Base-by-base conservation (phyloP, 2,329 filamentous ascomycete species). In the Epichloe festucae region DNA sequence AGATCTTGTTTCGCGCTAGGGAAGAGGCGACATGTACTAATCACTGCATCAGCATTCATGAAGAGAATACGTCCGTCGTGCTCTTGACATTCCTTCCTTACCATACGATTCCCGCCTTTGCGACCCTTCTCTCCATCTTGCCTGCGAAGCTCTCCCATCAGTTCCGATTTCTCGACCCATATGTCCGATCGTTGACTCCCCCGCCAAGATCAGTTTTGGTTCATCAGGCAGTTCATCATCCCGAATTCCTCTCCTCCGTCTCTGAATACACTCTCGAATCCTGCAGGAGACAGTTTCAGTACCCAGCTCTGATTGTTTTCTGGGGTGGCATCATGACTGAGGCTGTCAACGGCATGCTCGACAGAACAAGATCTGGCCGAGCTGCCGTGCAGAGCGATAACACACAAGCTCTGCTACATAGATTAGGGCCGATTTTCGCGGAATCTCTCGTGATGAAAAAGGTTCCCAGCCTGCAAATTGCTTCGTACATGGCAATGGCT, bases 81-180 rank as follows among this genome's bases (percentile, higher is more conserved):
- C 73, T 97, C 43, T 78, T 90, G 58, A 87, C 90, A 3, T 97
- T 97, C 65, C 75, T 98, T 5, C 93, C 93, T 1, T 97, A 95
- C 67, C 90, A 98, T 66, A 82, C 84, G 7, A 85, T 88, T 35
- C 86, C 87, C 5, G 81, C 88, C 14, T 98, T 98, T 66, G 76
- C 85, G 46, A 90, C 88, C 1, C 74, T 97, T 7, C 74, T 98
- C 27, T 90, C 89, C 2, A 94, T 98, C 53, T 73, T 98, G 12
- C 89, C 93, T 0, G 65, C 74, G n/a, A 79, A 76, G 48, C 73
- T 96, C 8, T 84, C 89, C 1, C 72, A 78, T 41, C 81, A 87
- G 39, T 89, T 93, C 66, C 84, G 83, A 58, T 95, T 95, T 65
- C 76, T 98, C 52, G 78, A 83, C 54, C 91, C 91, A 4, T 97